Evolutionary conservation across 2,329 filamentous ascomycete genomes (phyloP), one percentile per base, ranked within the genome.

Genomic region (Gnomoniopsis sp.): DNA sequence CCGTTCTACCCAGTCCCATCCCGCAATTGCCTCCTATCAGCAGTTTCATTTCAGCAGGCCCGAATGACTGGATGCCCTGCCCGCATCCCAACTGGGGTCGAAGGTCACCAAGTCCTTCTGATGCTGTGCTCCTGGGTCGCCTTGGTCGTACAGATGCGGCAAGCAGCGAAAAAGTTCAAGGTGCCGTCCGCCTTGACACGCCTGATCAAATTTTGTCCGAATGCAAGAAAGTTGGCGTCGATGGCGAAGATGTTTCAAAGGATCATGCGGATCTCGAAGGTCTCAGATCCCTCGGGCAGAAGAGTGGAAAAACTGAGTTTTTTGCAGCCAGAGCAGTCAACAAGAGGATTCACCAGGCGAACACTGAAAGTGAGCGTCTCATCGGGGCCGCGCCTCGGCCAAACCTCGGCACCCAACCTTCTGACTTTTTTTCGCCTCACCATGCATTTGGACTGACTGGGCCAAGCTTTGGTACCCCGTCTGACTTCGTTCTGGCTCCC

Each of bases 271-370:
- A 21, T 19, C n/a, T 17, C 19, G 41, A 19, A 2, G 10, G 4
- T 11, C 17, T 19, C 11, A 3, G 10, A 30, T 46, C 34, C 19
- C 56, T 66, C 14, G 65, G 63, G n/a, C 49, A 38, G 11, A 67
- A 58, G 52, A 61, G 63, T 3, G 67, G 67, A 4, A 69, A 69
- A 48, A 10, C 43, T 3, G 66, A 66, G n/a, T 68, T 61, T 46
- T 70, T 69, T 30, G 58, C 57, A 6, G 68, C 69, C 12, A 62
- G 68, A 8, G 65, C 68, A 44, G 53, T 60, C 2, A 71, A 71
- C 59, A 70, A 65, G 51, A 30, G 48, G 8, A 38, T 26, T 6
- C 38, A 60, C 41, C 19, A 58, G 46, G 38, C 23, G 34, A 19
- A 6, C 21, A 19, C 3, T 8, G 2, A 19, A 43, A 19, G 38